These are phyloP conservation scores for Epithele typhae DNA, from an alignment of 768 basidiomycete genomes.

Conservation along the genomic window DNA sequence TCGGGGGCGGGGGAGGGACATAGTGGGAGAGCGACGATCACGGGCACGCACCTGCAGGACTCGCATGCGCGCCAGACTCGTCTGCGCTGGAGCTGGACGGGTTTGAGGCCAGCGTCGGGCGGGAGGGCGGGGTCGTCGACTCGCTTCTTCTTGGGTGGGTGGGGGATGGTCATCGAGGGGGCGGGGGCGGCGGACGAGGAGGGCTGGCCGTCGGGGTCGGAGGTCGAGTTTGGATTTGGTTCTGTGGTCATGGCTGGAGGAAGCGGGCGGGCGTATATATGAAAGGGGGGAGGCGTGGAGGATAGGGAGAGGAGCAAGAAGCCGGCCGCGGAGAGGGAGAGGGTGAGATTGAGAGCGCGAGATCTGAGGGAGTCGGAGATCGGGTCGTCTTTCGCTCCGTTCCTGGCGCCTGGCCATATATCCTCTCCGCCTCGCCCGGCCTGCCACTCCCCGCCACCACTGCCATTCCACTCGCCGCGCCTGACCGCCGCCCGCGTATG, in stretches of 20 bases:
- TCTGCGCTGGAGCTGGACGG: constrained; percentile 71
- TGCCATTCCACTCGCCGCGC: too few species aligned
- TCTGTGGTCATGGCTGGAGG: constrained; percentile 18
- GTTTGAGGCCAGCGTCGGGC: constrained; percentile 58
- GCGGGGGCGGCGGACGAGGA: constrained; percentile 20
- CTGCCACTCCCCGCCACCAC: too few species aligned
- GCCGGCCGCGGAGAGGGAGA: neutral
- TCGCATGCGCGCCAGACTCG: constrained; percentile 90
- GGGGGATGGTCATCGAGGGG: constrained; percentile 24
- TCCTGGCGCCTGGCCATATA: constrained; percentile 8
- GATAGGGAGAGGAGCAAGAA: constrained; percentile 6
- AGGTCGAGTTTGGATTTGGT: constrained; percentile 10
- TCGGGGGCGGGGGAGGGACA: neutral
- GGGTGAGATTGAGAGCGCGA: too few species aligned
- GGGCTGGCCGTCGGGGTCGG: constrained; percentile 45
- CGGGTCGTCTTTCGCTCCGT: constrained; percentile 1
- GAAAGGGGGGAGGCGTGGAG: constrained; percentile 1
- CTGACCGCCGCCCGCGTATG: too few species aligned
- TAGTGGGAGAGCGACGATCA: constrained; percentile 11
- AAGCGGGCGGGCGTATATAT: constrained; percentile 19
- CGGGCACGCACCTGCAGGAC: constrained; percentile 64
- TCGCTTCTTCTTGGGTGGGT: constrained; percentile 76
- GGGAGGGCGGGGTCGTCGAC: constrained; percentile 42
- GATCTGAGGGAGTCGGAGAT: too few species aligned
- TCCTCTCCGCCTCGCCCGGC: neutral